Evolutionary conservation across 371 early-diverging fungal genomes (phyloP), one percentile per base, ranked within the genome.

Genomic region (Furculomyces boomerangus): DNA sequence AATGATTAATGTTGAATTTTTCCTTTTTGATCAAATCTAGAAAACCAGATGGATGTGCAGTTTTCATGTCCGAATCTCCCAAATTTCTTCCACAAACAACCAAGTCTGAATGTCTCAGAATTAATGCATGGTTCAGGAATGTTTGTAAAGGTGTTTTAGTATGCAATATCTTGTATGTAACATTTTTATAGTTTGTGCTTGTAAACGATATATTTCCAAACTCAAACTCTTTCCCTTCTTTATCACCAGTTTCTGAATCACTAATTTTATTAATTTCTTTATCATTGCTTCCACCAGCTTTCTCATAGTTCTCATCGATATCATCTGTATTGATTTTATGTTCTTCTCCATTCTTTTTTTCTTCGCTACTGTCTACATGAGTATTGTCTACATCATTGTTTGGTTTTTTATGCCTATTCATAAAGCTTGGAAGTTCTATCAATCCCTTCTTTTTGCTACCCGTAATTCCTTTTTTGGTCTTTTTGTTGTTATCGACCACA

Each of bases 21-120:
- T 39, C 39, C 27, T 45, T 45, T 7, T 24, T 10, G 10, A 7
- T 20, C 7, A 27, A 8, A 5, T 45, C 22, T 7, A 7, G 10
- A 10, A 45, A 22, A 27, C 5, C 20, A 8, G 10, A 24, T 10
- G 10, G 10, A 22, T 45, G 45, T n/a, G n/a, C n/a, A n/a, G n/a
- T n/a, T n/a, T n/a, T n/a, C n/a, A n/a, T n/a, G n/a, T n/a, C n/a
- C n/a, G n/a, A n/a, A 43, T 43, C 43, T 43, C 43, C 3, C 5
- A 43, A 5, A 51, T 51, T 51, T 31, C 52, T 28, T 20, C 52
- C 52, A 30, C 30, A 51, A 3, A 51, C 35, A 3, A 51, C 52
- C 35, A 51, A 20, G 26, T 51, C 52, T 10, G 30, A 51, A 14
- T 35, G 5, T 26, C 52, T 30, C 37, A 51, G 16, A 39, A 30